These are phyloP conservation scores for Cinnamomum micranthum DNA, from an alignment of 164 flowering plant genomes.

Conservation along the genomic window DNA sequence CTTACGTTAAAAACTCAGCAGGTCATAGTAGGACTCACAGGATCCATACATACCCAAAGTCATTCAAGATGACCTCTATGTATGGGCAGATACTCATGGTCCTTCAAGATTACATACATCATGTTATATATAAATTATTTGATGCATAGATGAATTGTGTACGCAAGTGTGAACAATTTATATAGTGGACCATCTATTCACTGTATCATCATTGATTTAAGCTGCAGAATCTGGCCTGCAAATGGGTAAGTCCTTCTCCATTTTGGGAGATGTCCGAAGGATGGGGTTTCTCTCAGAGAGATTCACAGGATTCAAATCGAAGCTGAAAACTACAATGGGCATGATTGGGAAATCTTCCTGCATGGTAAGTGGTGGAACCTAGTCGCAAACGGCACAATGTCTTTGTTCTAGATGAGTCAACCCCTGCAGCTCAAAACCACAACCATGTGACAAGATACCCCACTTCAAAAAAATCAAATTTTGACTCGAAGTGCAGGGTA, in stretches of 20 bases:
- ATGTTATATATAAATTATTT: too few relatives aligned
- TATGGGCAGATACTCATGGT: too few relatives aligned
- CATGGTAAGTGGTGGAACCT: slow-evolving; percentile 89
- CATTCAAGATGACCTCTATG: too few relatives aligned
- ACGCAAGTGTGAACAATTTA: too few relatives aligned
- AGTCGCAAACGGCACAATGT: slow-evolving; percentile 74
- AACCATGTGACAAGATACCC: too few relatives aligned
- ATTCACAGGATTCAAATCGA: slow-evolving; percentile 76
- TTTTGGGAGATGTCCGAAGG: slow-evolving; percentile 44
- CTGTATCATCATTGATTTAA: slow-evolving; percentile 6
- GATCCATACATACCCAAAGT: too few relatives aligned
- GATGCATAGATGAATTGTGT: too few relatives aligned
- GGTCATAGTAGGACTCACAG: too few relatives aligned
- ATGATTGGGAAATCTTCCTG: slow-evolving; percentile 81
- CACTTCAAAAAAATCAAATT: too few relatives aligned
- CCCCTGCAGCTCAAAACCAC: slow-evolving; percentile 33
- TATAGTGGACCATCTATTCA: background rate
- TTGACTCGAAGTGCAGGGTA: too few relatives aligned
- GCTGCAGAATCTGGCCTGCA: slow-evolving; percentile 43
- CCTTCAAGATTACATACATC: too few relatives aligned
- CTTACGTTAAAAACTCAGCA: too few relatives aligned
- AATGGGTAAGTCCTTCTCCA: slow-evolving; percentile 53
- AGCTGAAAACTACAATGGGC: slow-evolving; percentile 77
- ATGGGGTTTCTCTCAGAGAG: slow-evolving; percentile 82
- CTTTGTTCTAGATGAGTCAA: slow-evolving; percentile 59